A percentile compares a stretch with the other conserved stretches of the same genome.
Evolutionary conservation across 352 stramenopile species (phyloP).

Genomic region (Hyphochytrium catenoides): DNA sequence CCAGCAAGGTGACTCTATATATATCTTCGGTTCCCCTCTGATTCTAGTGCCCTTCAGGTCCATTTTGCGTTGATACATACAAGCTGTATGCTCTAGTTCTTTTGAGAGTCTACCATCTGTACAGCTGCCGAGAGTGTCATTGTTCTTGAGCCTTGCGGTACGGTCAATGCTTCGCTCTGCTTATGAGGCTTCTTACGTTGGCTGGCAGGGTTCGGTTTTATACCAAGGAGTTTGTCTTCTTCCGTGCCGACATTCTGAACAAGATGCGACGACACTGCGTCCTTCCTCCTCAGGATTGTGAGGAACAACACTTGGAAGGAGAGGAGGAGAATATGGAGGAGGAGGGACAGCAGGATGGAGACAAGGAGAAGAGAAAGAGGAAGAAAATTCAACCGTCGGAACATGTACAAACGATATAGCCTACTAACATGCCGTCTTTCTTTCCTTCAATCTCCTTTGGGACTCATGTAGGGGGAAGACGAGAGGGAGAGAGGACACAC

Average conservation of each 20-base stretch:
- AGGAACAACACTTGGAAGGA: constrained; percentile 3
- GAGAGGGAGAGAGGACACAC: neutral
- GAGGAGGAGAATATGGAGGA: constrained; percentile 11
- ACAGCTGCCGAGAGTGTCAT: no score
- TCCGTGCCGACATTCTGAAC: constrained; percentile 67
- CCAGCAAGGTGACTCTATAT: no score
- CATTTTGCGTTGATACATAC: no score
- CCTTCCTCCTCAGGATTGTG: constrained; percentile 15
- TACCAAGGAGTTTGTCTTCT: constrained; percentile 77
- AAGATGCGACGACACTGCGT: constrained; percentile 68
- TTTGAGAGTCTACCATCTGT: no score
- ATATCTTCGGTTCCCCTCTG: no score
- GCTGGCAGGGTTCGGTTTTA: constrained; percentile 52
- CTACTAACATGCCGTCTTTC: constrained; percentile 37
- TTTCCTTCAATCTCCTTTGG: constrained; percentile 1
- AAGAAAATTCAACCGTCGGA: no score
- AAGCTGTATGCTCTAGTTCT: no score
- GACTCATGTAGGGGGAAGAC: neutral
- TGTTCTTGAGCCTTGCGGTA: no score
- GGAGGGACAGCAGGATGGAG: constrained; percentile 8
- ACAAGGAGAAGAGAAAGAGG: constrained; percentile 12
- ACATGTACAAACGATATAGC: no score
- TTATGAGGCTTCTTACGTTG: no score
- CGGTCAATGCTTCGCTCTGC: no score
- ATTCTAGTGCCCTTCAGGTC: no score